Percentiles rank a stretch among this genome's conserved stretches.
These are phyloP conservation scores for Picochlorum sp. DNA, from an alignment of 139 green algal species.

Conservation along the genomic window DNA sequence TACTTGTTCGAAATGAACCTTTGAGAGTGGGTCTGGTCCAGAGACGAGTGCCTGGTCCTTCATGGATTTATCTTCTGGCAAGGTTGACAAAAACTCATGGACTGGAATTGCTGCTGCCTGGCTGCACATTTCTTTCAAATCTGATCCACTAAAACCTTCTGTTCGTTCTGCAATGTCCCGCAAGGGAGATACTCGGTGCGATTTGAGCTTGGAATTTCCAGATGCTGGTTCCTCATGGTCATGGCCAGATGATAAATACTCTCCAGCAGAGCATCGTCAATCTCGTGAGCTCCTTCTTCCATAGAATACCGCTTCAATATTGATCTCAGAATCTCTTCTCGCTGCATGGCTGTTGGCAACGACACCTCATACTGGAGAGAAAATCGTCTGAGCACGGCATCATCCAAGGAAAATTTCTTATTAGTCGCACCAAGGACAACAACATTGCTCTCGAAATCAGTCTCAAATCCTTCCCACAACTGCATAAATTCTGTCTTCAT, in stretches of 20 bases:
- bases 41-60: neutral
- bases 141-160: conserved; percentile 64
- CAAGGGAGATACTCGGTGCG: conserved; percentile 11
- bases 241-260: neutral
- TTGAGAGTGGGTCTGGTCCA: conserved; percentile 9
- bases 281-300: conserved; percentile 7
- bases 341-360: conserved; percentile 48
- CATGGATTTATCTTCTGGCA: neutral
- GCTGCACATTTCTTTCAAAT: conserved; percentile 70
- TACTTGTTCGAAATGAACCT: conserved; percentile 23
- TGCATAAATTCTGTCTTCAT: conserved; percentile 97
- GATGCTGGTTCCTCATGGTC: neutral
- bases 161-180: conserved; percentile 44
- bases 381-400: conserved; percentile 62
- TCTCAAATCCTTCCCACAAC: conserved; percentile 90
- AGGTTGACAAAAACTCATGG: conserved; percentile 27
- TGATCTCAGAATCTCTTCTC: conserved; percentile 52
- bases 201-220: neutral
- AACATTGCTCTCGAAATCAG: conserved; percentile 40
- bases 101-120: conserved; percentile 48
- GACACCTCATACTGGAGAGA: conserved; percentile 64
- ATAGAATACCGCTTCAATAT: conserved; percentile 28
- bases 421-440: conserved; percentile 89
- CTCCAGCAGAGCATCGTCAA: neutral
- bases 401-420: conserved; percentile 57